Evolutionary conservation across 176 grass and related monocot genomes (phyloP), one percentile per base, ranked within the genome.

Genomic region (Oryza coarctata): DNA sequence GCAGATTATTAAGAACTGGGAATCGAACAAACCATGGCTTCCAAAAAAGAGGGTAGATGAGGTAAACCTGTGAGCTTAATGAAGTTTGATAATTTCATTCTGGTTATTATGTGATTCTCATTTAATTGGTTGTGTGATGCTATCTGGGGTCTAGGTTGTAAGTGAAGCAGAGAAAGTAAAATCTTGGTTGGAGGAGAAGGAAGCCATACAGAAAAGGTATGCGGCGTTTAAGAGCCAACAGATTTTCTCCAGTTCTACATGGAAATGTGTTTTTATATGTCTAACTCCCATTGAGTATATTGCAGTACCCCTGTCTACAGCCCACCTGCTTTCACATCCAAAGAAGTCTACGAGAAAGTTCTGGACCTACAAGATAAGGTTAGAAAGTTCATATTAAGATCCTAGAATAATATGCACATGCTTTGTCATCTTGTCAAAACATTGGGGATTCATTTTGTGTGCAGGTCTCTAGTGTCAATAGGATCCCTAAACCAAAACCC

Each of bases 401-500:
- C 63, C 8, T 27, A 78, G 58, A 77, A 70, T 31, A 55, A 25
- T 8, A 69, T 55, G 6, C 39, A 25, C 45, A 9, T 5, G 29
- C 71, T 72, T 36, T 2, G 11, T 17, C 63, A 73, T 33, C 45
- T 77, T 40, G 55, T 64, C n/a, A 73, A 29, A 58, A 22, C 44
- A 80, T 74, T 35, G 14, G 60, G 28, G 40, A 43, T 43, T 38
- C 33, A 6, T 78, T 85, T 7, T 38, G 2, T 41, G n/a, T 83
- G 47, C 80, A 99, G 97, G 91, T 96, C 9, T 90, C 91, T 9
- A 92, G 85, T 68, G 81, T 99, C 71, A 96, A 99, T 52, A 94
- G 91, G 81, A 99, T 99, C 31, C 93, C 97, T 10, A 96, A 94
- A 88, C 97, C 97, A 81, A 99, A 99, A 78, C 91, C 97, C 35